These are phyloP conservation scores for Asterochloris sp. DNA, from an alignment of 139 green algal species.

Conservation along the genomic window DNA sequence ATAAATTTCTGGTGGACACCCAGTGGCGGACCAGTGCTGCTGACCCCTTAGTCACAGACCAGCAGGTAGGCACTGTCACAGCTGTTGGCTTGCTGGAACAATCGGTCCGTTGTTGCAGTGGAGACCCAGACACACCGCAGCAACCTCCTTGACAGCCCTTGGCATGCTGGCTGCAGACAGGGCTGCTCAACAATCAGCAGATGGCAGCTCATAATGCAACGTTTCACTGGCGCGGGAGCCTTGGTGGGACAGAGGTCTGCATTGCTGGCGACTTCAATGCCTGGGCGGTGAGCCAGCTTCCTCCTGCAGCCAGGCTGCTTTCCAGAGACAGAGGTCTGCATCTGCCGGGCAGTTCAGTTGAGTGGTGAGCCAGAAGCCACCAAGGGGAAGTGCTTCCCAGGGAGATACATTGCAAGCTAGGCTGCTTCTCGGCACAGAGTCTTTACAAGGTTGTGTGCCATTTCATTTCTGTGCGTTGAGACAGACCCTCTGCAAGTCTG, in stretches of 20 bases:
- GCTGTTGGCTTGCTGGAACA: too few species aligned
- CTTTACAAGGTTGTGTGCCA: too few species aligned
- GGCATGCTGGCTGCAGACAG: slow-evolving; percentile 25
- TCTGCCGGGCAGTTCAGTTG: background rate
- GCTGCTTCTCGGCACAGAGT: too few species aligned
- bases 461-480: background rate
- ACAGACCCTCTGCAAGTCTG: too few species aligned
- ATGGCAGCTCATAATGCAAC: slow-evolving; percentile 28
- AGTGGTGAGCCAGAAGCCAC: background rate
- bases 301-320: background rate
- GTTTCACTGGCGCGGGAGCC: slow-evolving; percentile 36
- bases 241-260: slow-evolving; percentile 33
- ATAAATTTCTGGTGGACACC: slow-evolving; percentile 61
- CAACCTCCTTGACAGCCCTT: background rate
- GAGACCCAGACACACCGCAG: background rate
- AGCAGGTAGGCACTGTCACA: background rate
- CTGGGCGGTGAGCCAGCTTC: slow-evolving; percentile 27
- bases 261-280: slow-evolving; percentile 44
- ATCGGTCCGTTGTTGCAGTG: background rate
- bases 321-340: background rate
- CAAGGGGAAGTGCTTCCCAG: too few species aligned
- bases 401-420: background rate
- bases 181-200: slow-evolving; percentile 49
- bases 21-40: slow-evolving; percentile 42
- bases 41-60: slow-evolving; percentile 31